Evolutionary conservation across 2,329 filamentous ascomycete genomes (phyloP), one percentile per base, ranked within the genome.

Genomic region (Phialophora chinensis): DNA sequence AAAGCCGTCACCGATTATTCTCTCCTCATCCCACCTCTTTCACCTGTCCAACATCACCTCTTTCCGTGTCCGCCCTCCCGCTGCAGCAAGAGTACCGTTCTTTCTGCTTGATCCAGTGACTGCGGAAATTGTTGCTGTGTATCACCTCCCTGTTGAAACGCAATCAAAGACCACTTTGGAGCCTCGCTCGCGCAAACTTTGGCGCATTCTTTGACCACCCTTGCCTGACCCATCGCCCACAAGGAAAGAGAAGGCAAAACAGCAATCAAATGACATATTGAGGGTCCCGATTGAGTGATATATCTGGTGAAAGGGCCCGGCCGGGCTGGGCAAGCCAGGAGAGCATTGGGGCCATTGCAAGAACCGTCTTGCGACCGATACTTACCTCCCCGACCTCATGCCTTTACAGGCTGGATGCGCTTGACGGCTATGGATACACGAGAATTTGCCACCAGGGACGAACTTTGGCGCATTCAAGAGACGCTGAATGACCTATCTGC

Each of bases 381-480:
- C 38, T n/a, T 44, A 1, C 38, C 14, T 44, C 5, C 53, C 23
- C 60, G 25, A 47, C 42, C 54, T 35, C 57, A 69, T 66, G 65
- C 59, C 61, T 56, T 47, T 60, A 47, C 60, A 31, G 31, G 5
- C 20, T 63, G 47, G 52, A 23, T 63, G 29, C 42, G 31, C 47
- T 59, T 60, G 55, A 63, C 44, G 54, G 60, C 53, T 63, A 68
- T 68, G 66, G 66, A 68, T 59, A 47, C 63, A 42, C 63, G 63
- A 56, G 66, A 66, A 67, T 87, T 88, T 78, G 86, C 86, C 71
- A 87, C 87, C 71, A 85, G 83, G 77, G 85, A 87, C 80, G 87
- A 89, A 76, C 80, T 87, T 74, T 90, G 87, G 87, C 85, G 86
- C 70, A 78, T 89, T 68, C 85, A 88, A 72, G 83, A 84, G 76